These are phyloP conservation scores for Fusarium albosuccineum DNA, from an alignment of 2,329 filamentous ascomycete species.

Conservation along the genomic window DNA sequence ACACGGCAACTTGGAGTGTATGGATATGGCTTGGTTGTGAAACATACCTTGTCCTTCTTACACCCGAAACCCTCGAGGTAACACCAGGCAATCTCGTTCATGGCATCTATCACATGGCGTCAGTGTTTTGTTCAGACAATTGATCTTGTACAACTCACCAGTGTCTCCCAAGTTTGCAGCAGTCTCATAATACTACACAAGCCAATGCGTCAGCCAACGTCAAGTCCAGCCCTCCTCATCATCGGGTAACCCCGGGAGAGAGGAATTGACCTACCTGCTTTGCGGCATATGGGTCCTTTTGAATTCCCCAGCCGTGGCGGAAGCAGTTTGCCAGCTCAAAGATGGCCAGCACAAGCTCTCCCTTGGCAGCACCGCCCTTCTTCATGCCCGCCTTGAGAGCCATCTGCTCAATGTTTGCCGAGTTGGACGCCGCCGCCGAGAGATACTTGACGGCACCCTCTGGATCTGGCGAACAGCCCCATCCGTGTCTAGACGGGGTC, in stretches of 20 bases:
- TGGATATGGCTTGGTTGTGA: conserved; percentile 13
- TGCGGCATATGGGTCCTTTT: conserved; percentile 87
- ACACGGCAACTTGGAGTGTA: conserved; percentile 13
- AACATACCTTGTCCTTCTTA: conserved; percentile 96
- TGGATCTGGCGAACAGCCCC: conserved; percentile 84
- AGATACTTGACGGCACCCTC: conserved; percentile 85
- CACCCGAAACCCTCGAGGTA: conserved; percentile 97
- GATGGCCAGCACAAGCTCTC: conserved; percentile 94
- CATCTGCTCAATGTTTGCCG: conserved; percentile 85
- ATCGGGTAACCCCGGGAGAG: background rate
- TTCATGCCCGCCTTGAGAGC: conserved; percentile 89
- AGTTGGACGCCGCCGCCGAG: conserved; percentile 89
- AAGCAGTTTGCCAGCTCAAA: conserved; percentile 96
- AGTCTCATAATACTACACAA: conserved; percentile 89
- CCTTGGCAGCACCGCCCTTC: conserved; percentile 94
- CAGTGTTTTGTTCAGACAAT: conserved; percentile 22
- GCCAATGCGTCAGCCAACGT: conserved; percentile 17
- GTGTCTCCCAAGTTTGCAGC: conserved; percentile 96
- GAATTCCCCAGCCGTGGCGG: conserved; percentile 93
- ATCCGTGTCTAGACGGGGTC: conserved; percentile 77
- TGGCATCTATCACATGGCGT: conserved; percentile 74
- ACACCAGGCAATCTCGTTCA: conserved; percentile 98
- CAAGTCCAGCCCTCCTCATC: conserved; percentile 3
- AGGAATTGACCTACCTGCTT: conserved; percentile 65
- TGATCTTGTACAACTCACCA: conserved; percentile 58